Evolutionary conservation across 495 filamentous ascomycete species (phyloP).

Genomic region (Penicillium canescens): DNA sequence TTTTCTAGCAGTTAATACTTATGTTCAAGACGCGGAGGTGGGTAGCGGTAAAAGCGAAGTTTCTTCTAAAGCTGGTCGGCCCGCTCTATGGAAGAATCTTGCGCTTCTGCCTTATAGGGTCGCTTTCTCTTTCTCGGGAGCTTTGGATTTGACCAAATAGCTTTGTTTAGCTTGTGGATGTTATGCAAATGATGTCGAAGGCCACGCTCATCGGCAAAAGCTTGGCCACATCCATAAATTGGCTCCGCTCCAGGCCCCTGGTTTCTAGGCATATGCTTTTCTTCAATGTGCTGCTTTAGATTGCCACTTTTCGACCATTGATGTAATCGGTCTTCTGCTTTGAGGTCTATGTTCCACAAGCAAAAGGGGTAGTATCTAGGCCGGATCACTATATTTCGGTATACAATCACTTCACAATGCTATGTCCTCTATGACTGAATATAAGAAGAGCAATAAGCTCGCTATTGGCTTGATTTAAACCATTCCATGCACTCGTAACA

Average conservation of each 20-base stretch:
- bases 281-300: slow-evolving; percentile 22
- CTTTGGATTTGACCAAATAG: slow-evolving; percentile 18
- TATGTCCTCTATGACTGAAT: slow-evolving; percentile 14
- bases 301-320: slow-evolving; percentile 18
- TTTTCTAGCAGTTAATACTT: background rate
- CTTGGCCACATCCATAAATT: slow-evolving; percentile 11
- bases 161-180: slow-evolving; percentile 14
- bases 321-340: slow-evolving; percentile 12
- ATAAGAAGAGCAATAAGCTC: slow-evolving; percentile 11
- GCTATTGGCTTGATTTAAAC: slow-evolving; percentile 11
- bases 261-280: slow-evolving; percentile 6
- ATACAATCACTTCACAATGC: slow-evolving; percentile 22
- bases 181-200: slow-evolving; percentile 21
- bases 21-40: slow-evolving; percentile 10
- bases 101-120: slow-evolving; percentile 9
- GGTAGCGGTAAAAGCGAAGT: slow-evolving; percentile 15
- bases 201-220: slow-evolving; percentile 11
- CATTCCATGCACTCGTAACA: slow-evolving; percentile 23
- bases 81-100: background rate
- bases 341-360: slow-evolving; percentile 8
- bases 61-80: slow-evolving; percentile 7
- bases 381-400: slow-evolving; percentile 10
- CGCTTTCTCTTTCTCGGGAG: slow-evolving; percentile 16
- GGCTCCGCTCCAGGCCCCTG: slow-evolving; percentile 1
- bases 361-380: slow-evolving; percentile 10